Evolutionary conservation across 1,139 yeast species (phyloP).

Genomic region (Candida glucosophila): DNA sequence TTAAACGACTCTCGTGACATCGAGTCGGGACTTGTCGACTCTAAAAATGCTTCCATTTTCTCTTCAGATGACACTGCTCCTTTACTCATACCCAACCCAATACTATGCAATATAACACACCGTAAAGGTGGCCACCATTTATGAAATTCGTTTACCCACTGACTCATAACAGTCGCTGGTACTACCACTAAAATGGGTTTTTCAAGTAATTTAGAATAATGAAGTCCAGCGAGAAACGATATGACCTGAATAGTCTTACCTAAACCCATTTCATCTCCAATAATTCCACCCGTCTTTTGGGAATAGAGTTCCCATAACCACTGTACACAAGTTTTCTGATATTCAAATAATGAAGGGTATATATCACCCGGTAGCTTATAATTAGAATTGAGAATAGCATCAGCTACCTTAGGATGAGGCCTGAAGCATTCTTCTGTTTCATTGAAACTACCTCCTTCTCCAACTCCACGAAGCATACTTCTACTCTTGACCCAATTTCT

Average conservation of each 20-base stretch:
- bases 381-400: slow-evolving; percentile 60
- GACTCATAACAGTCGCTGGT: slow-evolving; percentile 93
- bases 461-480: slow-evolving; percentile 16
- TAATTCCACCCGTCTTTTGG: slow-evolving; percentile 87
- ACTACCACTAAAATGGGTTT: slow-evolving; percentile 85
- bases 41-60: slow-evolving; percentile 40
- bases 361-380: slow-evolving; percentile 87
- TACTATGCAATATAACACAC: slow-evolving; percentile 79
- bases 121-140: slow-evolving; percentile 98
- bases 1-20: slow-evolving; percentile 14
- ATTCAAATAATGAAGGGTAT: slow-evolving; percentile 77
- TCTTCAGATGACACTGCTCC: slow-evolving; percentile 33
- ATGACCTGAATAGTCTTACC: slow-evolving; percentile 93
- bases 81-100: slow-evolving; percentile 76
- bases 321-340: slow-evolving; percentile 87
- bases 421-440: slow-evolving; percentile 45
- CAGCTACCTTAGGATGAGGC: slow-evolving; percentile 73
- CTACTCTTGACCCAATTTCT: slow-evolving; percentile 49
- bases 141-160: slow-evolving; percentile 94
- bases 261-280: slow-evolving; percentile 97
- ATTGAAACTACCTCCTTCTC: slow-evolving; percentile 3
- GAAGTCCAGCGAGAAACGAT: slow-evolving; percentile 83
- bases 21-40: slow-evolving; percentile 36
- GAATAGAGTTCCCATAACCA: slow-evolving; percentile 75
- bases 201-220: slow-evolving; percentile 64